Base-by-base conservation (phyloP, 225 moss, liverwort and hornwort genomes). In the Thuidium tamariscinum region DNA sequence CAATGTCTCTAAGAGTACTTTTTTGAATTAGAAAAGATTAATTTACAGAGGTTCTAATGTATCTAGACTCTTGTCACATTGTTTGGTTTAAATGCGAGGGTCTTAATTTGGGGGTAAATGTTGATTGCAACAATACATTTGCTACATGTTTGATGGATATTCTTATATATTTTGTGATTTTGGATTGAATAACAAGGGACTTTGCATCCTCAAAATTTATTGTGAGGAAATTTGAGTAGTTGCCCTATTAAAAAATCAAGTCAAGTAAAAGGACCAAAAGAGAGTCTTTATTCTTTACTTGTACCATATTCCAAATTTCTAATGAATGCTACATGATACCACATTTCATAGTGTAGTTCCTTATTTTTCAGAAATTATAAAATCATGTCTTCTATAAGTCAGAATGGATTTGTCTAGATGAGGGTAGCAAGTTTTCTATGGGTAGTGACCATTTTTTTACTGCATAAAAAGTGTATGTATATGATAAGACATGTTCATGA, bases 391-490 rank as follows among this genome's bases (percentile, higher is more conserved):
- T n/a, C 64, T n/a, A n/a, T 32, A 34, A 63, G 1, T 32, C 16
- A n/a, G n/a, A n/a, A 34, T n/a, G 3, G 10, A 64, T 9, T 3
- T 64, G 18, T 64, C 1, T 32, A 30, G 4, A 32, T 30, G 32
- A 62, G 8, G 16, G 16, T 10, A n/a, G 10, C 3, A 65, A 65
- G 7, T n/a, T n/a, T n/a, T 65, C 3, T 1, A n/a, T 2, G 1
- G 0, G 8, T 1, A 10, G 0, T n/a, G 19, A 0, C 3, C 3
- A n/a, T n/a, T 65, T 19, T 64, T 64, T 10, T 62, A 63, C 34
- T 18, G 17, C 4, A 2, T 32, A 16, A 63, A 32, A 4, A 32
- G 9, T 63, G 16, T 9, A 9, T 63, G 16, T 63, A 16, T 16
- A 32, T 4, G 8, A 62, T 16, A 63, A 64, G n/a, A 64, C 10